A percentile compares a stretch with the other conserved stretches of the same genome.
Conservation (phyloP, 805 yeast genomes). For the Ogataea chonburiensis region DNA sequence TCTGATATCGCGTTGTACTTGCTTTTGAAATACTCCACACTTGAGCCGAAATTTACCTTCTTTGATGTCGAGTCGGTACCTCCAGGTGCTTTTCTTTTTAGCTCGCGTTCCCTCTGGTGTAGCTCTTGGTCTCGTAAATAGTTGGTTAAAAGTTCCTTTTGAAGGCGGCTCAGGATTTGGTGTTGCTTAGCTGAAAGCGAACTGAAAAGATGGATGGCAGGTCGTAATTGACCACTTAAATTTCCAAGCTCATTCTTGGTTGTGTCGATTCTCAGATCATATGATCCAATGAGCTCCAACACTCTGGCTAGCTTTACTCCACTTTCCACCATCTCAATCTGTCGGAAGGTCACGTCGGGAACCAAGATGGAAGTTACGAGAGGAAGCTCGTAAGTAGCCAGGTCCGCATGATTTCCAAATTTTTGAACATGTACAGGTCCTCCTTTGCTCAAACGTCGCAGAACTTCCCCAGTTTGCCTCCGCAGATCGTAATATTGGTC, state of each 20-base stretch:
- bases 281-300: constrained; percentile 14
- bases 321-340: constrained; percentile 11
- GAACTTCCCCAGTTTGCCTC: constrained; percentile 35
- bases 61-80: constrained; percentile 16
- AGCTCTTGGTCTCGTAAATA: constrained; percentile 14
- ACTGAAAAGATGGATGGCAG: constrained; percentile 15
- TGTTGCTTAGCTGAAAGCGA: constrained; percentile 8
- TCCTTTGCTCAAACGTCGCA: constrained; percentile 29
- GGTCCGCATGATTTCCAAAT: constrained; percentile 33
- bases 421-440: background rate
- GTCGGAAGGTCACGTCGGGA: constrained; percentile 18
- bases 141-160: constrained; percentile 17
- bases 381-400: constrained; percentile 27
- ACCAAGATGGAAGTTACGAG: constrained; percentile 18
- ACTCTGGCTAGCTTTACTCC: constrained; percentile 17
- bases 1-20: constrained; percentile 36
- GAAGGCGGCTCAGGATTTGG: constrained; percentile 15
- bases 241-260: constrained; percentile 10
- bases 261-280: constrained; percentile 18
- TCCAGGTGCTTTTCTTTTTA: constrained; percentile 6
- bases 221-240: constrained; percentile 13
- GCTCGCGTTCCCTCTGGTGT: constrained; percentile 10
- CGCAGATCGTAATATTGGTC: constrained; percentile 40
- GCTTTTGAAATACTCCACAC: constrained; percentile 42
- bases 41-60: constrained; percentile 18